phyloP scores from a whole-genome alignment of 805 yeast species.

The Nakazawaea pomicola region DNA sequence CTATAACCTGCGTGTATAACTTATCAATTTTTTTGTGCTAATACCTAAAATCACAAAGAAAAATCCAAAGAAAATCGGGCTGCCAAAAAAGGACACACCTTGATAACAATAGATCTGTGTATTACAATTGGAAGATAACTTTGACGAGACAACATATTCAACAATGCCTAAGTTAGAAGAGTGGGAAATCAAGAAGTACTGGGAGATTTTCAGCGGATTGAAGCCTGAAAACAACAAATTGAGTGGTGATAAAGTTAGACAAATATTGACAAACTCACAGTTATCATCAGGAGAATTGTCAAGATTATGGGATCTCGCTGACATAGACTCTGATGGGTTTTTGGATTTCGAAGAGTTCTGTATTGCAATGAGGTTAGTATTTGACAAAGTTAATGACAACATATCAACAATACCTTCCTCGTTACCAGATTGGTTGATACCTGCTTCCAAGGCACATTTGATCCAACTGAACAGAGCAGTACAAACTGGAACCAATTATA shows the following conservation, averaged over 20 bases:
- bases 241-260: conserved; percentile 78
- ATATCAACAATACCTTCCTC: conserved; percentile 53
- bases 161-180: conserved; percentile 71
- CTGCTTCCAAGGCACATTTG: conserved; percentile 81
- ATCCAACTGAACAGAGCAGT: conserved; percentile 79
- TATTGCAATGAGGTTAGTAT: conserved; percentile 92
- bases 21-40: neutral
- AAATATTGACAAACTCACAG: conserved; percentile 85
- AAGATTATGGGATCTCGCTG: conserved; percentile 86
- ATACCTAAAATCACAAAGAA: too few relatives aligned
- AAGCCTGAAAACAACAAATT: conserved; percentile 76
- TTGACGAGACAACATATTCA: neutral
- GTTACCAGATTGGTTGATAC: conserved; percentile 90
- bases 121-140: neutral
- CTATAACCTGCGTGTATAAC: too few relatives aligned
- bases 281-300: conserved; percentile 73
- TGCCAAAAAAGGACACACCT: neutral
- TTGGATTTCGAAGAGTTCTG: conserved; percentile 97
- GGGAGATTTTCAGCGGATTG: conserved; percentile 94
- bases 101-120: neutral
- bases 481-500: conserved; percentile 21
- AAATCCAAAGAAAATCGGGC: neutral
- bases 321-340: conserved; percentile 86
- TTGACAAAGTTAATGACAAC: conserved; percentile 79
- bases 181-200: conserved; percentile 94